A percentile compares a stretch with the other conserved stretches of the same genome.
phyloP scores from a whole-genome alignment of 805 yeast species.

The Pichia cephalocereana region DNA sequence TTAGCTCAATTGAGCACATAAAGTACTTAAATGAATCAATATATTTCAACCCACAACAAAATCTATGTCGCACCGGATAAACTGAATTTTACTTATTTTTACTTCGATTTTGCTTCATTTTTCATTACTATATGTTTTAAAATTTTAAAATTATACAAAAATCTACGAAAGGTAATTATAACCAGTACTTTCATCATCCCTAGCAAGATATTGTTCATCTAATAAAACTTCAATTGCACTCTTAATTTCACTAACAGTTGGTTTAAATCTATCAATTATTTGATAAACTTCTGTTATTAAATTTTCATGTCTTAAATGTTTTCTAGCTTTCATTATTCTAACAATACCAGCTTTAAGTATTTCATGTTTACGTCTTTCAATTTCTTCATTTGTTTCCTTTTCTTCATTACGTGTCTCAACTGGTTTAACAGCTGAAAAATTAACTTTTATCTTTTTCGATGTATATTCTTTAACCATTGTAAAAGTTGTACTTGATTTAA shows the following conservation, averaged over 20 bases:
- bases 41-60: too few species aligned
- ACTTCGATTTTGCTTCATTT: too few species aligned
- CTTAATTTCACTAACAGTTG: slow-evolving; percentile 79
- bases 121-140: too few species aligned
- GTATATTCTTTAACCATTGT: slow-evolving; percentile 75
- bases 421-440: slow-evolving; percentile 40
- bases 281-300: slow-evolving; percentile 82
- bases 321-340: slow-evolving; percentile 92
- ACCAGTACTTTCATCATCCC: slow-evolving; percentile 58
- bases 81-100: too few species aligned
- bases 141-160: background rate
- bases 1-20: too few species aligned
- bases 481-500: slow-evolving; percentile 47
- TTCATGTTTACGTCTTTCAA: slow-evolving; percentile 48
- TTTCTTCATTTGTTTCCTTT: slow-evolving; percentile 74
- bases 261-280: slow-evolving; percentile 77
- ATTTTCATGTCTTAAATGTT: slow-evolving; percentile 65
- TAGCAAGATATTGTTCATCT: slow-evolving; percentile 75
- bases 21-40: too few species aligned
- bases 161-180: slow-evolving; percentile 71
- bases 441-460: slow-evolving; percentile 75
- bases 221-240: slow-evolving; percentile 76
- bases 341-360: slow-evolving; percentile 90
- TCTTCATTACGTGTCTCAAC: slow-evolving; percentile 61
- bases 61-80: too few species aligned